A percentile compares a stretch with the other conserved stretches of the same genome.
Evolutionary conservation across 108 stramenopile species (phyloP).

Genomic region (Parmales sp.): DNA sequence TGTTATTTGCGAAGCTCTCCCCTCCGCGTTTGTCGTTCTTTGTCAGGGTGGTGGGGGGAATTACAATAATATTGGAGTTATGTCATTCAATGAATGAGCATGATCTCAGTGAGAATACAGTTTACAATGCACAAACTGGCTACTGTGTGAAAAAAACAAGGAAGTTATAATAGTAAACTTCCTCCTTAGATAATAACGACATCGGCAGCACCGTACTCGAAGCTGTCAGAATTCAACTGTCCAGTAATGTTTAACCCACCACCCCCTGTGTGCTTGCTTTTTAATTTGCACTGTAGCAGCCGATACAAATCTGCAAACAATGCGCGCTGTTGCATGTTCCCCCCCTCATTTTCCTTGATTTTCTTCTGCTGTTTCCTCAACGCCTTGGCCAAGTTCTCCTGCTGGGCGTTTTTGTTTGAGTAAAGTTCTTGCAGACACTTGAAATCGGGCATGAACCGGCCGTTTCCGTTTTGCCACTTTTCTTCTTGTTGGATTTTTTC

Average conservation of each 20-base stretch:
- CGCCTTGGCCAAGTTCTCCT: constrained; percentile 34
- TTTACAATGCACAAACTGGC: too few relatives aligned
- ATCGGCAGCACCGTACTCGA: neutral
- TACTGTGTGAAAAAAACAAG: neutral
- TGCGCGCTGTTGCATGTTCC: constrained; percentile 25
- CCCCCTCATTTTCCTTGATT: constrained; percentile 26
- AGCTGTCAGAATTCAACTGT: neutral
- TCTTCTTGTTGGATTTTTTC: constrained; percentile 39
- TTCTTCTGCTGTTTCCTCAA: constrained; percentile 37
- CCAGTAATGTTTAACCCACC: neutral
- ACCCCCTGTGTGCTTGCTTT: neutral
- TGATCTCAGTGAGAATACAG: neutral
- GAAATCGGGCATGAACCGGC: constrained; percentile 41
- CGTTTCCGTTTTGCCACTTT: constrained; percentile 34
- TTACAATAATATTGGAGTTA: neutral
- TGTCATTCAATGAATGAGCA: neutral
- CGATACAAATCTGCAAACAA: constrained; percentile 19
- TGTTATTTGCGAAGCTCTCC: neutral
- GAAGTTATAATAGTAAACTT: neutral
- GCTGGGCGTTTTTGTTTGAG: constrained; percentile 35
- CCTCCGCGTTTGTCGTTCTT: neutral
- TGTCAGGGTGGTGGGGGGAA: neutral
- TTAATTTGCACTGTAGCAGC: constrained; percentile 14
- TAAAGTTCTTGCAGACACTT: constrained; percentile 31
- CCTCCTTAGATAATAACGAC: neutral